Percentiles rank a stretch among this genome's conserved stretches.
Evolutionary conservation across 228 moss, liverwort and hornwort species (phyloP).

Genomic region (Sphagnum magellanicum): DNA sequence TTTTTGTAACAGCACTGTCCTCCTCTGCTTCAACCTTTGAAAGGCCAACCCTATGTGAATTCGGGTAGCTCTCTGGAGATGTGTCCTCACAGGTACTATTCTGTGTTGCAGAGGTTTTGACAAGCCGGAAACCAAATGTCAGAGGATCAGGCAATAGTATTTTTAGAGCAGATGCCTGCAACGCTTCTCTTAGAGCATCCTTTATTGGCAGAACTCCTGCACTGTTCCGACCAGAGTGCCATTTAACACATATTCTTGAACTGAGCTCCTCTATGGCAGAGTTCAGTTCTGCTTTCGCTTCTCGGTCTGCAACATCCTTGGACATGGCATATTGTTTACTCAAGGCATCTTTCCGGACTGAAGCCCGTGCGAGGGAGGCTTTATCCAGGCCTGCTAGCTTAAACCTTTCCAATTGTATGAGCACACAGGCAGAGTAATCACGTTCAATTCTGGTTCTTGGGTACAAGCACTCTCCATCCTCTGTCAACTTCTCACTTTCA

Average conservation of each 20-base stretch:
- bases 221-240: constrained; percentile 97
- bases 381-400: constrained; percentile 88
- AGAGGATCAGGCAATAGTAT: constrained; percentile 91
- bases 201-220: constrained; percentile 89
- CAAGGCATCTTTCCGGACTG: constrained; percentile 58
- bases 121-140: constrained; percentile 90
- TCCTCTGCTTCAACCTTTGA: constrained; percentile 57
- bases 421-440: constrained; percentile 93
- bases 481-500: constrained; percentile 34
- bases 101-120: constrained; percentile 32
- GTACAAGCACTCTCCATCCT: constrained; percentile 73
- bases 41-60: constrained; percentile 50
- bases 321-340: constrained; percentile 35
- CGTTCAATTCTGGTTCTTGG: constrained; percentile 92
- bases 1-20: constrained; percentile 29
- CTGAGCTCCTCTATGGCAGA: constrained; percentile 86
- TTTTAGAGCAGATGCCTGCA: constrained; percentile 75
- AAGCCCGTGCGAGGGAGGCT: constrained; percentile 66
- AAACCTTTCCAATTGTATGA: constrained; percentile 87
- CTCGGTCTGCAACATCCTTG: constrained; percentile 56
- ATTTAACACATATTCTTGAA: constrained; percentile 83
- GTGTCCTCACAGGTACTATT: constrained; percentile 36
- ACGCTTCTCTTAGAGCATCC: constrained; percentile 90
- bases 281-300: constrained; percentile 82
- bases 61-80: constrained; percentile 45